Conservation (phyloP, 169 alveolate genomes). For the Cyclospora cayetanensis region DNA sequence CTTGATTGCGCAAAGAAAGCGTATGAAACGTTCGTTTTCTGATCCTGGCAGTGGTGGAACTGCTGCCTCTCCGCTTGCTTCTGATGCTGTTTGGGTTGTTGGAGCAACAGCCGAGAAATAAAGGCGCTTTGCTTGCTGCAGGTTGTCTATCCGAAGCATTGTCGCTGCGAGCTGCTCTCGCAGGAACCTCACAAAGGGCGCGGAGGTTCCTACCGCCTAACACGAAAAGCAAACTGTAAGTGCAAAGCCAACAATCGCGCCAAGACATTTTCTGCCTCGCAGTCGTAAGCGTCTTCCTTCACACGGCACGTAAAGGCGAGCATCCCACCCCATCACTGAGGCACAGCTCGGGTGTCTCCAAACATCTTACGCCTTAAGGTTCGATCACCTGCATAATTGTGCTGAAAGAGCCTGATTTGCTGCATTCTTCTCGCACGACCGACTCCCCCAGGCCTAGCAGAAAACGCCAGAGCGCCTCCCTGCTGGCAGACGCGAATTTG, state of each 20-base stretch:
- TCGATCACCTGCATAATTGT: not conserved
- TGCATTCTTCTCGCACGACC: not conserved
- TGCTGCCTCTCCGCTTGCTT: no score
- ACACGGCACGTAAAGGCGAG: no score
- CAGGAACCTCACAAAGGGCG: not conserved
- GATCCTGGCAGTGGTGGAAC: not conserved
- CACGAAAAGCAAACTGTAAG: not conserved
- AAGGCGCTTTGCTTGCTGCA: not conserved
- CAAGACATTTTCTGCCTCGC: no score
- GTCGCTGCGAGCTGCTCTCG: not conserved
- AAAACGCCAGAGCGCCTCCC: not conserved
- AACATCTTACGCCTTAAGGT: no score
- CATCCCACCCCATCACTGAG: no score
- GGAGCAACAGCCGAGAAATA: not conserved
- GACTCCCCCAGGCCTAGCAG: not conserved
- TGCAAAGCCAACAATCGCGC: no score
- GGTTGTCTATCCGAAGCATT: not conserved
- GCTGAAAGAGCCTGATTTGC: not conserved
- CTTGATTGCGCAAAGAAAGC: not conserved
- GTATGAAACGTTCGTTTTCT: not conserved
- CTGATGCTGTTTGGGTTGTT: not conserved
- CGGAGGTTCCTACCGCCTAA: not conserved
- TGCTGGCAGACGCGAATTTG: not conserved
- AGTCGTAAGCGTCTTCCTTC: no score
- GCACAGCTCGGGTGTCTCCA: no score